A percentile compares a stretch with the other conserved stretches of the same genome.
These are phyloP conservation scores for Elongisporangium undulatum DNA, from an alignment of 352 stramenopile species.

Conservation along the genomic window DNA sequence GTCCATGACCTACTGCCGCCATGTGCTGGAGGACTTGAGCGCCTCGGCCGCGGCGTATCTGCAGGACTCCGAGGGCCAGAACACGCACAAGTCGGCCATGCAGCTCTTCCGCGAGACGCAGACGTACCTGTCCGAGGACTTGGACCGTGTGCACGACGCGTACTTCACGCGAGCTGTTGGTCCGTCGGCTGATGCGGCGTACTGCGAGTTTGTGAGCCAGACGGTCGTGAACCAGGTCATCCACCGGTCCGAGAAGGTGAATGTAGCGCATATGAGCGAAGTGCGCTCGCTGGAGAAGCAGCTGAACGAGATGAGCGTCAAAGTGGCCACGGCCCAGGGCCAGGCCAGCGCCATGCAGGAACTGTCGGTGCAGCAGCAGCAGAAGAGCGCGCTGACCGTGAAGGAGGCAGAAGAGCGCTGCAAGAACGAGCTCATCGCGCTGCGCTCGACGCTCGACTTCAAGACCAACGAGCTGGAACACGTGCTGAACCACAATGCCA, in stretches of 20 bases:
- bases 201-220: conserved; percentile 83
- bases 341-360: conserved; percentile 82
- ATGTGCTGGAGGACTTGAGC: conserved; percentile 49
- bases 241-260: conserved; percentile 69
- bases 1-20: conserved; percentile 80
- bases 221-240: conserved; percentile 67
- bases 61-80: conserved; percentile 12
- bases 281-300: conserved; percentile 73
- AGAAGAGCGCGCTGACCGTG: conserved; percentile 72
- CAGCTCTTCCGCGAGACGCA: conserved; percentile 71
- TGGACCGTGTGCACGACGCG: conserved; percentile 43
- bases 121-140: conserved; percentile 45
- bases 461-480: conserved; percentile 87
- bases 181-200: conserved; percentile 73
- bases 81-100: conserved; percentile 63
- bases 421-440: conserved; percentile 49
- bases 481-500: conserved; percentile 85
- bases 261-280: conserved; percentile 71
- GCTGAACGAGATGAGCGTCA: conserved; percentile 78
- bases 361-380: conserved; percentile 65
- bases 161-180: conserved; percentile 64
- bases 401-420: conserved; percentile 77
- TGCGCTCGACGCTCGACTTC: conserved; percentile 75
- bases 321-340: conserved; percentile 76
- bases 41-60: conserved; percentile 35